Base-by-base conservation (phyloP, 495 filamentous ascomycete species). In the Neurospora hispaniola region DNA sequence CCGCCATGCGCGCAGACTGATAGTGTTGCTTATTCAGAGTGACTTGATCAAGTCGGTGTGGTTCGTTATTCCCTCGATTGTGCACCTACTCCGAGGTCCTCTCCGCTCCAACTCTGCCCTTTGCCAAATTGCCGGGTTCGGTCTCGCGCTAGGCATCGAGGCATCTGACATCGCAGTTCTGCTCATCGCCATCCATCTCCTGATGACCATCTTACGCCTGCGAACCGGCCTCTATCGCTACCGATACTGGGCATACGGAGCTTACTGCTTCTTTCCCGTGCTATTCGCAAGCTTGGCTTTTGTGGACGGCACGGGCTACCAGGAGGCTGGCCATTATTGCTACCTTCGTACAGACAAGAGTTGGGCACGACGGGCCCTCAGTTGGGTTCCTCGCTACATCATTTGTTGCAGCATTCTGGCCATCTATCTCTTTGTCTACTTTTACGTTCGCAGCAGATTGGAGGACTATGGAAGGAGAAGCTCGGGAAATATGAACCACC, bases 301-400 rank as follows among this genome's bases (percentile, higher is more conserved):
- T 75, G 78, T 90, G 74, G 88, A 89, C 72, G 79, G 81, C 5
- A 77, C 77, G 14, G 87, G 86, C 3, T 93, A 89, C 74, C 80
- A 87, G 69, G 86, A 88, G 40, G 82, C 87, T 73, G 90, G 89
- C 11, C 84, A 89, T 43, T 89, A 88, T 73, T 93, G 92, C 80
- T 89, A 89, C 73, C 83, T 93, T 12, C 90, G 91, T 10, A 82
- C 88, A 14, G 82, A 87, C 31, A 84, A 84, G n/a, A 81, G 84
- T 43, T 92, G 90, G 90, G 90, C 89, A 74, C 85, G 89, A 43
- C 81, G 90, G 41, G 88, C 86, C 4, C 82, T 94, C 41, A 86
- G 86, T 69, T 94, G 92, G 92, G 84, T 89, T 18, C 92, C 92
- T 41, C 85, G 92, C 40, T 94, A 94, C 73, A 70, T 92, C 35